Evolutionary conservation across 2,329 filamentous ascomycete genomes (phyloP), one percentile per base, ranked within the genome.

Genomic region (Fusarium fracticaudum): DNA sequence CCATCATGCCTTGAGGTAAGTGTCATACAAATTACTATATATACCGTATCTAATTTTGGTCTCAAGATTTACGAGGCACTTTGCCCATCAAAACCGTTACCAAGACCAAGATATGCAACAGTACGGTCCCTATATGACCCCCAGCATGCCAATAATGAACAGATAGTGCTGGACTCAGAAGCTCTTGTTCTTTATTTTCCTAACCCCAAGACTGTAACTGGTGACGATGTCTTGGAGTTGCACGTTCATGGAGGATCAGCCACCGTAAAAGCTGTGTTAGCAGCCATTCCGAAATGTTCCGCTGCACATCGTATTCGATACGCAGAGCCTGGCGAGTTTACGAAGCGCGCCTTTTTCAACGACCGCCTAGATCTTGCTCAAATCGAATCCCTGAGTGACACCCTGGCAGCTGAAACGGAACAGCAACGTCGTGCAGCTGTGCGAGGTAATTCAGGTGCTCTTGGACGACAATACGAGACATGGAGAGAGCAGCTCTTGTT

Each of bases 241-340:
- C 96, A 99, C 78, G 89, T 98, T n/a, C 96, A 99, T 79, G 96
- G 96, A 35, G 96, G 96, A 0, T 88, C 91, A 6, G 96, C 96
- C 5, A 95, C 96, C 11, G 92, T 98, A 50, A 95, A 93, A 79
- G 94, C 96, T 4, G 93, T 98, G 0, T 86, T 99, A 6, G 85
- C 89, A 31, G 94, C 95, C 9, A 93, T 99, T 64, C 88, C 93
- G 1, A 83, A 83, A 48, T 90, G 87, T 74, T 75, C 60, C 26
- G 58, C 77, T 18, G 18, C 47, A 17, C 69, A 69, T 29, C 78
- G 77, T 18, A 91, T 98, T 66, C 93, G 95, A 37, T 97, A 97
- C 80, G 96, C 96, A 6, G 96, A 98, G 79, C 93, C 96, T 0
- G 96, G 96, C 63, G 96, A 99, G 80, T 99, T 99, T 82, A 99